Evolutionary conservation across 73 alveolate genomes (phyloP).

Genomic region (Paramecium biaurelia): DNA sequence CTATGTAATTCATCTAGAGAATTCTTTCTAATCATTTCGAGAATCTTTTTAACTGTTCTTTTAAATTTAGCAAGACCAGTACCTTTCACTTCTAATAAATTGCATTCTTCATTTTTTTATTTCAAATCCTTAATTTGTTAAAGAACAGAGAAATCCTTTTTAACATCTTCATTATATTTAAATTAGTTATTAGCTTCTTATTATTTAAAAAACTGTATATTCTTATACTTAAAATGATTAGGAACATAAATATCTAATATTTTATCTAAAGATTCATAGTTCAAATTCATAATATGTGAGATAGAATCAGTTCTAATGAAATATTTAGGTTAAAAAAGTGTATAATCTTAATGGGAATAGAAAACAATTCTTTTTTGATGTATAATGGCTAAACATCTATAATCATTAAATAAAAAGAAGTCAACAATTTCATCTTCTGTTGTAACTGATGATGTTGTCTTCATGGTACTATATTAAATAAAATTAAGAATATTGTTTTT

Average conservation of each 20-base stretch:
- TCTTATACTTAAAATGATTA: background rate
- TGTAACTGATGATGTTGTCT: background rate
- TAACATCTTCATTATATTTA: background rate
- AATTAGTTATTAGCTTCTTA: background rate
- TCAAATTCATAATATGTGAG: background rate
- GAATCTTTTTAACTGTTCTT: background rate
- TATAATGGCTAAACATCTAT: background rate
- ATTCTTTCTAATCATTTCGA: background rate
- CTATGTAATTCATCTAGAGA: background rate
- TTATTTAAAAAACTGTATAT: background rate
- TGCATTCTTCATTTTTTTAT: background rate
- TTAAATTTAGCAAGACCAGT: background rate
- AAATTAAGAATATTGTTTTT: background rate
- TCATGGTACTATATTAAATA: background rate
- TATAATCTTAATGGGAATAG: background rate
- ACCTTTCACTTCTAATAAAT: background rate
- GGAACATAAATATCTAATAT: background rate
- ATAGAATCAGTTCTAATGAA: background rate
- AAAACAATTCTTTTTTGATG: background rate
- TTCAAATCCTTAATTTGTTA: constrained; percentile 1
- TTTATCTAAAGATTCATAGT: background rate
- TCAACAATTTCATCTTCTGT: background rate
- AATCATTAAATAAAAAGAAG: background rate
- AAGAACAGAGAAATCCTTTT: background rate
- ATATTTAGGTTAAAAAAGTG: background rate